Evolutionary conservation across 768 basidiomycete species (phyloP), one percentile per base, ranked within the genome.

Genomic region (Chalciporus piperatus): DNA sequence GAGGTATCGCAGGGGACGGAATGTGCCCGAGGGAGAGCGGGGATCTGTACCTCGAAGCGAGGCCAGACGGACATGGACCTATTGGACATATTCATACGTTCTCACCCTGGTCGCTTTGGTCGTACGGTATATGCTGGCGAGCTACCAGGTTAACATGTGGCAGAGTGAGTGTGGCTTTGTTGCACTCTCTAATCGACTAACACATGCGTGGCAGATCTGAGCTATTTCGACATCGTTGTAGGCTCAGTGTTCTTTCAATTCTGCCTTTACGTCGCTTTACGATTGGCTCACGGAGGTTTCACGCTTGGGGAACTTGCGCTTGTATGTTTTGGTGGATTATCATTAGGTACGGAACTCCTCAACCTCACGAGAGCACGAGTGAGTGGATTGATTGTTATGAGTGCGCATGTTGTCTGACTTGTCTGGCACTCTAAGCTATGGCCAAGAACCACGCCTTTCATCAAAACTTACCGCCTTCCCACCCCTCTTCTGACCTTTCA

Each of bases 401-500:
- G 22, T 45, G 38, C 57, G 59, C 41, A 55, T 22, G 3, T 17
- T 50, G 41, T 38, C 12, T 20, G 41, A 50, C 39, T 25, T 10
- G 4, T 10, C 30, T 32, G 30, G 30, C 8, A 27, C 30, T 32
- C 27, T 47, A 60, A 92, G 93, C 85, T 91, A 47, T 87, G 84
- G 82, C 89, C 88, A 19, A 70, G 82, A 42, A 84, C 84, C 22
- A 93, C 85, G 10, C 82, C 83, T 1, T 93, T 84, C 67, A 88
- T 96, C 72, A 88, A 89, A 66, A 96, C 96, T 0, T 97, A 89
- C 64, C 87, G 96, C 37, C 75, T 94, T 6, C 94, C 97, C 10
- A 96, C 91, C 3, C 96, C 97, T 11, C 77, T 98, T 16, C 79
- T 98, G 45, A 81, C 87, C 37, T 95, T 92, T 70, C 97, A 98